Base-by-base conservation (phyloP, 2,329 filamentous ascomycete genomes). In the Cryphonectria japonica region DNA sequence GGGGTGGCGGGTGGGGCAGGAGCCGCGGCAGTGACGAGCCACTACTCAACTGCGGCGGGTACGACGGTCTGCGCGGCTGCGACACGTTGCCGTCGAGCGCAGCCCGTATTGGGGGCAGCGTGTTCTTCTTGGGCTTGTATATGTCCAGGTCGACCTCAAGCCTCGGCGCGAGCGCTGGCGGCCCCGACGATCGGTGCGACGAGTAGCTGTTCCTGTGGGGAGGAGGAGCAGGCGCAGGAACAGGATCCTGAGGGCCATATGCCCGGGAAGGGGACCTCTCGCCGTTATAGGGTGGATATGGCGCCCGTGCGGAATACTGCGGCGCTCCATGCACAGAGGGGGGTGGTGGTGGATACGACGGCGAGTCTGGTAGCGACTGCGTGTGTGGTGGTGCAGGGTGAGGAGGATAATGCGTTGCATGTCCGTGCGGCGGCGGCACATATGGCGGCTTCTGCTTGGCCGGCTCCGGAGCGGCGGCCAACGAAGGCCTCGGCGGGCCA, bases 321-420 rank as follows among this genome's bases (percentile, higher is more conserved):
- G 62, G 69, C 9, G 57, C 50, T 19, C 57, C 70, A 34, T 75
- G 74, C 34, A 74, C 69, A 41, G 37, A 39, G 8, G 37, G 2
- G 9, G 76, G 75, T 39, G 76, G 78, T 26, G 77, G 76, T 9
- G 74, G 73, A 71, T 80, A 80, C 3, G 77, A 76, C 0, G 80
- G 79, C 43, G 80, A 81, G 2, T 75, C 75, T 5, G 80, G 79
- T 19, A 79, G 76, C 1, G 79, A 80, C 8, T 76, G 74, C 57
- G 77, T 72, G 70, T 75, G 74, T 26, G 76, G 75, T 29, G 75
- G 74, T 66, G 75, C 76, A 54, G 77, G 76, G 7, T 75, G 46
- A 50, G 46, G 46, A n/a, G 19, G 46, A 50, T 50, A 50, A 50
- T n/a, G 46, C 5, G 46, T 9, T 19, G 19, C 46, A 19, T 50